Evolutionary conservation across 352 stramenopile genomes (phyloP).

Genomic region (Phytophthora niederhauseri): DNA sequence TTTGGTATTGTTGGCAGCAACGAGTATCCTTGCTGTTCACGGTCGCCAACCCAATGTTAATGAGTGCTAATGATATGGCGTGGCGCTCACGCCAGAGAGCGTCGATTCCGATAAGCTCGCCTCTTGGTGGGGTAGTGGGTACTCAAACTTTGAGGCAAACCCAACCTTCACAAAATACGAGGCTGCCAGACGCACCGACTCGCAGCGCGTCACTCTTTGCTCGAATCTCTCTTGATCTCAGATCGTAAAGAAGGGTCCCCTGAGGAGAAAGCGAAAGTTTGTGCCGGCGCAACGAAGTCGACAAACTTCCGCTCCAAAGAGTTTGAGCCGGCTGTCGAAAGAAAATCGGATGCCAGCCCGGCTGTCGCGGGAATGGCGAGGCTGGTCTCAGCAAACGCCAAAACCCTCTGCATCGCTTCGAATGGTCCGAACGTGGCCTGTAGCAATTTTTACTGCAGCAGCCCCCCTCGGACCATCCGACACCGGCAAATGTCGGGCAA

Average conservation of each 20-base stretch:
- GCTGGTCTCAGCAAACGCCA: neutral
- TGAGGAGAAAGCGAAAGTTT: neutral
- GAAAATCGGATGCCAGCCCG: neutral
- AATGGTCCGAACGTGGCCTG: neutral
- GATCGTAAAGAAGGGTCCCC: neutral
- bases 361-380: neutral
- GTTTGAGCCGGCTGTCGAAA: neutral
- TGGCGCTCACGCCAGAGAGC: neutral
- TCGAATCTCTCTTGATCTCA: neutral
- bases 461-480: too few species aligned
- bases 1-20: neutral
- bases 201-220: neutral
- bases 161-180: neutral
- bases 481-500: too few species aligned
- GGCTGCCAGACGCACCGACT: neutral
- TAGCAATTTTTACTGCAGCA: neutral
- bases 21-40: neutral
- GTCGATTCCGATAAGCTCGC: slow-evolving; percentile 1
- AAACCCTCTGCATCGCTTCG: neutral
- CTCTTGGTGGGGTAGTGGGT: neutral
- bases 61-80: neutral
- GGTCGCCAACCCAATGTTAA: too few species aligned
- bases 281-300: too few species aligned
- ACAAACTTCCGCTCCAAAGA: neutral
- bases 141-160: neutral